Evolutionary conservation across 1,284 basidiomycete species (phyloP), one percentile per base, ranked within the genome.

Genomic region (Papiliotrema nemorosa): DNA sequence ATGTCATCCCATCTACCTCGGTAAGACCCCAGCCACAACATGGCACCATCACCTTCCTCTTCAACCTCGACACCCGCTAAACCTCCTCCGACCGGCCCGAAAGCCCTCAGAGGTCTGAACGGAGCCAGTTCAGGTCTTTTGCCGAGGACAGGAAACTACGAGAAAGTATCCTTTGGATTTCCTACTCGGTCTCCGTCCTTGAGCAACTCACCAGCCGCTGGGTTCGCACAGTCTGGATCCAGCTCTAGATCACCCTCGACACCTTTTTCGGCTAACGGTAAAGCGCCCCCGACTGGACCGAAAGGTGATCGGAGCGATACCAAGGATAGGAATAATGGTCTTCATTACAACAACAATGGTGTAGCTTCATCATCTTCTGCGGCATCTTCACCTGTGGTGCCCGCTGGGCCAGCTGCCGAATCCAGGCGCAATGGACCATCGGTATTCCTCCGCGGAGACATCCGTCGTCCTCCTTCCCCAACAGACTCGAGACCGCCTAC

Each of bases 21-120:
- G 9, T 37, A 37, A 37, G 18, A 7, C 29, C 29, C 14, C 29
- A 7, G 21, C 26, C 25, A 18, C 7, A 20, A 7, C 29, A 50
- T 50, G 49, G 49, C 49, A 44, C 49, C 49, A 20, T 12, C 39
- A 21, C 24, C 41, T 25, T 21, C 54, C 4, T 46, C 50, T 10
- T 36, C 25, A 3, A 14, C 36, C 10, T 26, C 47, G 5, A n/a
- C 36, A 6, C 12, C 51, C 14, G 18, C 20, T 26, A 48, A 44
- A 21, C 31, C 49, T 10, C 49, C 52, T 14, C 57, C 57, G 5
- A 53, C 48, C 9, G 57, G 57, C 18, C 57, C 57, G 7, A 55
- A 56, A 44, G 54, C 57, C 12, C 22, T 53, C 5, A 24, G 52
- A 27, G 16, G 29, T 41, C 21, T 42, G 9, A 37, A 37, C 35